Percentiles rank a stretch among this genome's conserved stretches.
Conservation (phyloP, 23 red algal species). For the Cyanidioschyzon merolae region DNA sequence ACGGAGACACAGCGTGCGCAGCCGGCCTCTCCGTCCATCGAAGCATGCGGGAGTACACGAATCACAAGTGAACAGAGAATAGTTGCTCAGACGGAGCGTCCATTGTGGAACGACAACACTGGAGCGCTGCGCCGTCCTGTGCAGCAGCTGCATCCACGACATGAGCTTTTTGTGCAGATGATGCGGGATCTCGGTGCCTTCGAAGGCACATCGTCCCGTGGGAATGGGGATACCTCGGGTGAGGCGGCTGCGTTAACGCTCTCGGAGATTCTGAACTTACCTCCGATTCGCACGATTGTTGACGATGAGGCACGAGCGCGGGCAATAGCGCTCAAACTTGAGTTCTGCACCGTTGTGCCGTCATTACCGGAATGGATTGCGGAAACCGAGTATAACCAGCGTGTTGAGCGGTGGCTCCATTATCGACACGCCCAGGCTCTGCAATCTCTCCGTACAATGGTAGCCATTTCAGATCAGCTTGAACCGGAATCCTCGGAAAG, state of each 20-base stretch:
- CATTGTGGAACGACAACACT: too few relatives aligned
- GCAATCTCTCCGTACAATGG: not conserved
- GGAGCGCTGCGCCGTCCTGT: too few relatives aligned
- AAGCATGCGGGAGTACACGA: too few relatives aligned
- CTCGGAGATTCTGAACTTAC: not conserved
- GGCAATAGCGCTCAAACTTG: not conserved
- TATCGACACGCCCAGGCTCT: not conserved
- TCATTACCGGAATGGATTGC: slow-evolving; percentile 11
- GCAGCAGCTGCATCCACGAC: not conserved
- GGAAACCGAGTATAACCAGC: not conserved
- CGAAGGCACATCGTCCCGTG: not conserved
- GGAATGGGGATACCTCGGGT: not conserved
- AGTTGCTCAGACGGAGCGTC: too few relatives aligned
- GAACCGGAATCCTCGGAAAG: not conserved
- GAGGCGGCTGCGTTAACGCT: not conserved
- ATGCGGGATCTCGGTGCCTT: not conserved
- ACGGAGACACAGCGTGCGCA: too few relatives aligned
- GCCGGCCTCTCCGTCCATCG: too few relatives aligned
- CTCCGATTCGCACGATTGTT: not conserved
- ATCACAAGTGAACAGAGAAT: too few relatives aligned
- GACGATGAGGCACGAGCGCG: not conserved
- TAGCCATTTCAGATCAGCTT: not conserved
- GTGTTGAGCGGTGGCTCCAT: not conserved
- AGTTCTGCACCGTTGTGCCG: slow-evolving; percentile 6
- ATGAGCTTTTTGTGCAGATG: not conserved